These are phyloP conservation scores for Brassica rapa DNA, from an alignment of 345 rosid genomes.

Conservation along the genomic window DNA sequence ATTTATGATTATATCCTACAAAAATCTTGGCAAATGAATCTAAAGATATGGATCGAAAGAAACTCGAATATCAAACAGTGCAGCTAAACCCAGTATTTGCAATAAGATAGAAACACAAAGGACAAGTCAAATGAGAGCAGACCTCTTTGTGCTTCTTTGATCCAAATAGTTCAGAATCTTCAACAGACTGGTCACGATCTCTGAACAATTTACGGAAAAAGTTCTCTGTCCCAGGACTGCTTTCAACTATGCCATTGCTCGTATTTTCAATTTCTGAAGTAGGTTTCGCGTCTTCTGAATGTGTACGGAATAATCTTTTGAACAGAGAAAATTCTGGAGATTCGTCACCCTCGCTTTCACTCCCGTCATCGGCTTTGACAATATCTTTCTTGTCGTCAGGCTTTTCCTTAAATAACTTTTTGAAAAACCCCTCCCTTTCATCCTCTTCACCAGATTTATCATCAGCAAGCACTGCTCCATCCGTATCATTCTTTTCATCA, in stretches of 20 bases:
- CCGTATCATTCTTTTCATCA: constrained; percentile 48
- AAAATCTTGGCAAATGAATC: constrained; percentile 5
- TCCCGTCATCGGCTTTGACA: constrained; percentile 46
- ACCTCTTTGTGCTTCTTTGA: constrained; percentile 86
- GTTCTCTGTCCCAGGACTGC: constrained; percentile 93
- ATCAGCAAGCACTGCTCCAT: constrained; percentile 50
- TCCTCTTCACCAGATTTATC: constrained; percentile 79
- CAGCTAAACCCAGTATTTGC: constrained; percentile 16
- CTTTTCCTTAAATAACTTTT: constrained; percentile 76
- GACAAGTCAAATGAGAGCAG: constrained; percentile 22
- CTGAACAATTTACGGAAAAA: constrained; percentile 94
- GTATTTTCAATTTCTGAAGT: constrained; percentile 55
- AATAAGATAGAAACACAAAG: not conserved
- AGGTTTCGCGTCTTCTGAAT: constrained; percentile 78
- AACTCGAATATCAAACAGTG: not conserved
- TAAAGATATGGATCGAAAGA: constrained; percentile 7
- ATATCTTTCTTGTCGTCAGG: constrained; percentile 73
- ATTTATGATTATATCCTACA: not conserved
- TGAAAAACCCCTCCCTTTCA: constrained; percentile 88
- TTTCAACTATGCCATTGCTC: constrained; percentile 61
- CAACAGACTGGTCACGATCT: constrained; percentile 91
- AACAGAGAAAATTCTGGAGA: constrained; percentile 79
- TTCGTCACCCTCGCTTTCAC: constrained; percentile 66
- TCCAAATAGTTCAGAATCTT: constrained; percentile 85
- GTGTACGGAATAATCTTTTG: constrained; percentile 81